Evolutionary conservation across 495 filamentous ascomycete species (phyloP).

Genomic region (Penicillium paxilli): DNA sequence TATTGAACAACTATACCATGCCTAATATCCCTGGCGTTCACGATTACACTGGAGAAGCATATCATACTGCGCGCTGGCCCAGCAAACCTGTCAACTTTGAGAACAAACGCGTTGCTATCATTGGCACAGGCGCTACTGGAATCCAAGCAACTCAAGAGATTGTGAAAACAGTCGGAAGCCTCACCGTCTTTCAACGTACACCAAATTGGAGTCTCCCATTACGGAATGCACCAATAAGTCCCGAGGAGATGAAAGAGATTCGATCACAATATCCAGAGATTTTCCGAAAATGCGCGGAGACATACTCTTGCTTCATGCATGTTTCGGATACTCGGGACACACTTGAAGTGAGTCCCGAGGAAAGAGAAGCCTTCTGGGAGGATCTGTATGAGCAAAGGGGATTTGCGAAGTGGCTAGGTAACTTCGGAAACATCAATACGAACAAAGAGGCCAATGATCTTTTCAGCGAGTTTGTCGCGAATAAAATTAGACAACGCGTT

Average conservation of each 20-base stretch:
- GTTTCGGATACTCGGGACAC: conserved; percentile 40
- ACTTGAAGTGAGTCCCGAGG: conserved; percentile 43
- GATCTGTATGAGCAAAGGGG: conserved; percentile 39
- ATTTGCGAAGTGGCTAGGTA: conserved; percentile 31
- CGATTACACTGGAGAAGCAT: conserved; percentile 48
- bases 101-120: conserved; percentile 51
- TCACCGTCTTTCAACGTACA: conserved; percentile 54
- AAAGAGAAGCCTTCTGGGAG: conserved; percentile 34
- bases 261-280: conserved; percentile 42
- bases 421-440: conserved; percentile 26
- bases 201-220: conserved; percentile 54
- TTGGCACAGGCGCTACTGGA: conserved; percentile 63
- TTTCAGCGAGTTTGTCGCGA: conserved; percentile 31
- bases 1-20: conserved; percentile 25
- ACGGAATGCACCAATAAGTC: conserved; percentile 41
- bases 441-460: conserved; percentile 24
- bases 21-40: conserved; percentile 50
- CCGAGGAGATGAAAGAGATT: conserved; percentile 43
- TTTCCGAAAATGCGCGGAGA: conserved; percentile 30
- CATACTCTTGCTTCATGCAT: conserved; percentile 21
- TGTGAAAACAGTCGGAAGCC: conserved; percentile 33
- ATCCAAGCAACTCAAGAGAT: conserved; percentile 54
- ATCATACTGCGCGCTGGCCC: conserved; percentile 47
- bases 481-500: conserved; percentile 42
- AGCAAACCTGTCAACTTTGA: conserved; percentile 36